Conservation (phyloP, 148 eudicot species). For the Camellia granthamiana region DNA sequence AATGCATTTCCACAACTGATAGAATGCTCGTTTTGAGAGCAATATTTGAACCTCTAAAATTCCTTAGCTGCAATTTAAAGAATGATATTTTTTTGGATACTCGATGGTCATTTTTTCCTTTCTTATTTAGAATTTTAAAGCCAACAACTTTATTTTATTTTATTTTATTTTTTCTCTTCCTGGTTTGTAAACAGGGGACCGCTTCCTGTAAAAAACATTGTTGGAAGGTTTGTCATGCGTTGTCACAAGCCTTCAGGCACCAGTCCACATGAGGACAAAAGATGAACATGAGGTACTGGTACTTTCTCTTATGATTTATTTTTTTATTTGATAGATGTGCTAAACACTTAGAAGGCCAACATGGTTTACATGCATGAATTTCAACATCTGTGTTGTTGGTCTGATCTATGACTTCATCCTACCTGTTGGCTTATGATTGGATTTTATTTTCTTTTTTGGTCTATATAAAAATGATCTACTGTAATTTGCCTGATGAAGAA, state of each 20-base stretch:
- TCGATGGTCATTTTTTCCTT: background rate
- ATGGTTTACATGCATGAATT: background rate
- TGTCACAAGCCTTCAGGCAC: background rate
- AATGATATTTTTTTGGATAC: background rate
- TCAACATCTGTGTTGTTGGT: background rate
- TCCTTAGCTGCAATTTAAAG: background rate
- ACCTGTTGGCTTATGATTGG: background rate
- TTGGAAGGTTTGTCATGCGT: slow-evolving; percentile 12
- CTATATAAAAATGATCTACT: background rate
- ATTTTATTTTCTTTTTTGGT: background rate
- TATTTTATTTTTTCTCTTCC: background rate
- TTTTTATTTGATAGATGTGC: background rate
- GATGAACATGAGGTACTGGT: background rate
- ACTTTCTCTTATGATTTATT: background rate
- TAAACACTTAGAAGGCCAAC: background rate
- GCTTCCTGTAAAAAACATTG: slow-evolving; percentile 14
- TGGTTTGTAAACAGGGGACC: slow-evolving; percentile 15
- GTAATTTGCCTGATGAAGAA: background rate
- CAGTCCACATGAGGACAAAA: background rate
- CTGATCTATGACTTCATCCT: background rate
- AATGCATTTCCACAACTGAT: background rate
- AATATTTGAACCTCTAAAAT: background rate
- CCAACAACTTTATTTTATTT: background rate
- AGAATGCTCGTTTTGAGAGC: background rate
- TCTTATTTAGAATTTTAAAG: background rate